phyloP scores from a whole-genome alignment of 1,139 yeast species.

The Candida sp. region DNA sequence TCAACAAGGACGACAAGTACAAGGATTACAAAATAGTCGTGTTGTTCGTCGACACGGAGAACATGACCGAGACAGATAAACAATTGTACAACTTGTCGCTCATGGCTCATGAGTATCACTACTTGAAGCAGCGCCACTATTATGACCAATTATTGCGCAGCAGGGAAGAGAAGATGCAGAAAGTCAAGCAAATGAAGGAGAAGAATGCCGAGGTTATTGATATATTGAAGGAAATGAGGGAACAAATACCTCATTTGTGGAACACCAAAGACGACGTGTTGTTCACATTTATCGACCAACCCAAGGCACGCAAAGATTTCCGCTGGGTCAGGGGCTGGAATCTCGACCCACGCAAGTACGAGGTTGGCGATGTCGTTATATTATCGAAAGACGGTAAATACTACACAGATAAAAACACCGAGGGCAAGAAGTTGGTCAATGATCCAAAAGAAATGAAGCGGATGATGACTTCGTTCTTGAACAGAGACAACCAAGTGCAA shows the following conservation, averaged over 20 bases:
- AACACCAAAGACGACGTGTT: slow-evolving; percentile 43
- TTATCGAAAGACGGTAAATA: slow-evolving; percentile 33
- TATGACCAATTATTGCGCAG: slow-evolving; percentile 39
- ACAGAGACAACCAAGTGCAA: slow-evolving; percentile 24
- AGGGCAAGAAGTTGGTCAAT: slow-evolving; percentile 31
- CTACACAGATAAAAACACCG: slow-evolving; percentile 36
- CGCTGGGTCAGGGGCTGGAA: slow-evolving; percentile 47
- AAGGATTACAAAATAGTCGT: slow-evolving; percentile 53
- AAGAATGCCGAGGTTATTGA: slow-evolving; percentile 42
- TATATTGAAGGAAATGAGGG: slow-evolving; percentile 51
- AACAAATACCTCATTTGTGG: slow-evolving; percentile 50
- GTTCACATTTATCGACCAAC: slow-evolving; percentile 58
- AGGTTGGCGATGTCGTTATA: slow-evolving; percentile 48
- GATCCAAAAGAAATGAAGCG: slow-evolving; percentile 32
- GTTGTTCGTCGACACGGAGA: slow-evolving; percentile 51
- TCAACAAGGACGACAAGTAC: slow-evolving; percentile 28
- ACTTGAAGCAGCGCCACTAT: slow-evolving; percentile 46
- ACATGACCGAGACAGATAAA: slow-evolving; percentile 37
- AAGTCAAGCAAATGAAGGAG: slow-evolving; percentile 46
- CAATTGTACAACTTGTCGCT: slow-evolving; percentile 48
- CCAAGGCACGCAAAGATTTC: slow-evolving; percentile 29
- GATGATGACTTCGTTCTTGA: slow-evolving; percentile 36
- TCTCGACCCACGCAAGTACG: slow-evolving; percentile 31
- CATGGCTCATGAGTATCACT: slow-evolving; percentile 58
- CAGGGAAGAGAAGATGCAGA: slow-evolving; percentile 46